Evolutionary conservation across 331 rosid genomes (phyloP), one percentile per base, ranked within the genome.

Genomic region (Acacia concinna): DNA sequence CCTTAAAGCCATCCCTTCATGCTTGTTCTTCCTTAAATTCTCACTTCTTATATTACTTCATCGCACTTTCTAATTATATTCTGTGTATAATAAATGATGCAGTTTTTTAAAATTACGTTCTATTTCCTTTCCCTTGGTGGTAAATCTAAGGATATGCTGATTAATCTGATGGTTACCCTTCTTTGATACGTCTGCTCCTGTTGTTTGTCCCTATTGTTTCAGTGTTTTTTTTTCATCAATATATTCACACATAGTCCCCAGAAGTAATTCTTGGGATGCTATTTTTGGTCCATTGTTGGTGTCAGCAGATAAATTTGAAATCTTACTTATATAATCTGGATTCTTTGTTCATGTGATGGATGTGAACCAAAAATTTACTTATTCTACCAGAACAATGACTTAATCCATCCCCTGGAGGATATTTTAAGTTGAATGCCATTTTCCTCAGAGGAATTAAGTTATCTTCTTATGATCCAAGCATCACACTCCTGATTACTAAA

Each of bases 301-400:
- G 20, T 49, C n/a, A 21, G 59, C 71, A 20, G 47, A 35, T 66
- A 37, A 35, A 63, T 27, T 67, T 20, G 49, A 11, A 38, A 21
- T 67, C 32, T n/a, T 66, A 4, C 64, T 43, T 21, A 52, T 64
- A 46, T 71, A 80, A 11, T 15, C 67, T 60, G 1, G 38, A 14
- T 60, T 13, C 38, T 80, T 67, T 71, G 40, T 44, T 68, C 60
- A 14, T 32, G 64, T 69, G 81, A 65, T 75, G 63, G 66, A 74
- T 73, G 66, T n/a, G 51, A 73, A 74, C 51, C 14, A 38, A 66
- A 17, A 34, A 34, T 79, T 79, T 44, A 71, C 32, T 47, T 71
- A 5, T 47, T 68, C 67, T 34, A 43, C 54, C 64, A 44, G 20
- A 47, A 27, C 6, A 12, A 13, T 60, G 37, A 17, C 37, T 12